phyloP scores from a whole-genome alignment of 1,284 basidiomycete genomes.

The Ustilago loliicola region DNA sequence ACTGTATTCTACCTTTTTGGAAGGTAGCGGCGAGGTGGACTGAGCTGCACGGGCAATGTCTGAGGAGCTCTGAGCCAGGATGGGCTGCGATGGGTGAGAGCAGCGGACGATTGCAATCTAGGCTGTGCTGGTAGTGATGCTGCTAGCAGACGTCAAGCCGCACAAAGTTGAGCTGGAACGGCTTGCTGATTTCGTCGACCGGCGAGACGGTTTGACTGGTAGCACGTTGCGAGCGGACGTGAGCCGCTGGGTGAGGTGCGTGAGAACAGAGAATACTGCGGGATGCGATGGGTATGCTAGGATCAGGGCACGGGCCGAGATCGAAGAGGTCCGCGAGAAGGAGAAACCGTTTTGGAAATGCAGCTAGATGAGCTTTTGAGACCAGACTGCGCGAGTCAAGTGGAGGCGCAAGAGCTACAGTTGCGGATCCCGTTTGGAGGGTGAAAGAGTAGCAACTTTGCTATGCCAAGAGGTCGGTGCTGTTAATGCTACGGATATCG shows the following conservation, averaged over 20 bases:
- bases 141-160: neutral
- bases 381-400: neutral
- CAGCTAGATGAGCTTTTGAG: slow-evolving; percentile 3
- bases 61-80: neutral
- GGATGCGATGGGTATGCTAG: neutral
- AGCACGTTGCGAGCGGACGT: neutral
- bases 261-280: neutral
- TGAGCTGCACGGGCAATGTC: neutral
- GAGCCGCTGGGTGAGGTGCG: neutral
- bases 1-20: neutral
- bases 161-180: too few species aligned
- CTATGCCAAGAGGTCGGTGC: neutral
- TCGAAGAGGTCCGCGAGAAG: slow-evolving; percentile 5
- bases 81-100: too few species aligned
- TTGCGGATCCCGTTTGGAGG: neutral
- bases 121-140: neutral
- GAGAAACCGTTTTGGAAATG: neutral
- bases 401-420: neutral
- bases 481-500: neutral
- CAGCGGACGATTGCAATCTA: neutral
- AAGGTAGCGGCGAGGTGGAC: neutral
- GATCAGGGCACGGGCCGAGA: slow-evolving; percentile 6
- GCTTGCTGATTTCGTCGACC: too few species aligned
- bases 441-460: neutral
- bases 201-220: neutral